A percentile compares a stretch with the other conserved stretches of the same genome.
Conservation (phyloP, 306 rosid genomes). For the Biancaea sappan region DNA sequence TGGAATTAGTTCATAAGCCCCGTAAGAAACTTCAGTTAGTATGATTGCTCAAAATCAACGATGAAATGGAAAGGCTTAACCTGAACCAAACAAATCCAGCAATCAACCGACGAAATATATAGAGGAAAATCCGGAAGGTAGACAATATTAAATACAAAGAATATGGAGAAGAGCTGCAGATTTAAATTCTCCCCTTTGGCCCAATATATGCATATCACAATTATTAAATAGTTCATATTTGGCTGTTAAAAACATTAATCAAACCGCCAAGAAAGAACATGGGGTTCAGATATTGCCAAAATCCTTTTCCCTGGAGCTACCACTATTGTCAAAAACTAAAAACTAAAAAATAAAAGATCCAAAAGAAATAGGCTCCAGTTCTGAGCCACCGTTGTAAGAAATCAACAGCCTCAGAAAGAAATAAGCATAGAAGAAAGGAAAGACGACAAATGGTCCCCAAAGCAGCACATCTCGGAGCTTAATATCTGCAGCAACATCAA, state of each 20-base stretch:
- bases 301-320: background rate
- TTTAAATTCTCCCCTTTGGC: conserved; percentile 37
- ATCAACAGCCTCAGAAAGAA: background rate
- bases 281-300: background rate
- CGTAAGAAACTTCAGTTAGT: conserved; percentile 11
- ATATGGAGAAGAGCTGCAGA: background rate
- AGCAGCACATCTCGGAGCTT: conserved; percentile 32
- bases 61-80: background rate
- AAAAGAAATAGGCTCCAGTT: background rate
- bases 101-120: conserved; percentile 15
- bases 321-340: background rate
- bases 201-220: conserved; percentile 12
- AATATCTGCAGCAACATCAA: conserved; percentile 24
- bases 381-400: conserved; percentile 1
- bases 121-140: conserved; percentile 7
- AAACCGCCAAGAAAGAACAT: conserved; percentile 22
- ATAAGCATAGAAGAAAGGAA: conserved; percentile 22
- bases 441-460: conserved; percentile 17
- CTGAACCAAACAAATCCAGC: conserved; percentile 27
- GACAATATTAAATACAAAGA: background rate
- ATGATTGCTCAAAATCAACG: conserved; percentile 29
- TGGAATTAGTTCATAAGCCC: conserved; percentile 24
- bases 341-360: conserved; percentile 19
- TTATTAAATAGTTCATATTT: conserved; percentile 14
- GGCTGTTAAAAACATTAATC: conserved; percentile 1